These are phyloP conservation scores for Pseudopithomyces maydicus DNA, from an alignment of 2,329 filamentous ascomycete species.

Conservation along the genomic window DNA sequence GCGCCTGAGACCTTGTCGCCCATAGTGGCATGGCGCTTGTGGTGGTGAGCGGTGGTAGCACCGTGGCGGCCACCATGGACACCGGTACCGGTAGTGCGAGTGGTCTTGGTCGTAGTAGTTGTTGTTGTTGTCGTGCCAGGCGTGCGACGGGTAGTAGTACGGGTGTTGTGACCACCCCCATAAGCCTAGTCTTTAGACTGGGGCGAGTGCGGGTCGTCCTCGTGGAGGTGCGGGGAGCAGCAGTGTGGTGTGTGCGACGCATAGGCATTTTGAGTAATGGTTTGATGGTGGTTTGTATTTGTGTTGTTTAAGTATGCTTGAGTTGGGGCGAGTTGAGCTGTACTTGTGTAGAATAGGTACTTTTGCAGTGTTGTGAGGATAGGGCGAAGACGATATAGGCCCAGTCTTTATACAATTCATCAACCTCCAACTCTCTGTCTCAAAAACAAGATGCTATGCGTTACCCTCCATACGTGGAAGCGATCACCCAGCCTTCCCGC, in stretches of 20 bases:
- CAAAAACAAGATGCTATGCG: constrained; percentile 10
- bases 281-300: background rate
- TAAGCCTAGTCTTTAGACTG: no score
- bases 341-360: constrained; percentile 7
- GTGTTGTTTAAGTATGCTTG: constrained; percentile 3
- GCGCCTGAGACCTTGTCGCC: constrained; percentile 81
- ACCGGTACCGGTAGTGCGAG: background rate
- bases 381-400: background rate
- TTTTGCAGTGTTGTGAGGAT: constrained; percentile 4
- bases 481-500: background rate
- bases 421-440: background rate
- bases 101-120: no score
- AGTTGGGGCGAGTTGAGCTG: constrained; percentile 8
- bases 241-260: constrained; percentile 30
- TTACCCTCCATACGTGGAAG: background rate
- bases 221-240: constrained; percentile 33
- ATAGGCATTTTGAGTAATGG: constrained; percentile 37
- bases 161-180: constrained; percentile 26
- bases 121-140: background rate
- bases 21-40: constrained; percentile 69
- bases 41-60: constrained; percentile 56
- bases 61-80: constrained; percentile 9
- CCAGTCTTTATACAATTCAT: constrained; percentile 9
- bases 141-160: constrained; percentile 19
- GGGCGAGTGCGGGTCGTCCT: constrained; percentile 45